These are phyloP conservation scores for Fusarium algeriense DNA, from an alignment of 2,329 filamentous ascomycete genomes.

Conservation along the genomic window DNA sequence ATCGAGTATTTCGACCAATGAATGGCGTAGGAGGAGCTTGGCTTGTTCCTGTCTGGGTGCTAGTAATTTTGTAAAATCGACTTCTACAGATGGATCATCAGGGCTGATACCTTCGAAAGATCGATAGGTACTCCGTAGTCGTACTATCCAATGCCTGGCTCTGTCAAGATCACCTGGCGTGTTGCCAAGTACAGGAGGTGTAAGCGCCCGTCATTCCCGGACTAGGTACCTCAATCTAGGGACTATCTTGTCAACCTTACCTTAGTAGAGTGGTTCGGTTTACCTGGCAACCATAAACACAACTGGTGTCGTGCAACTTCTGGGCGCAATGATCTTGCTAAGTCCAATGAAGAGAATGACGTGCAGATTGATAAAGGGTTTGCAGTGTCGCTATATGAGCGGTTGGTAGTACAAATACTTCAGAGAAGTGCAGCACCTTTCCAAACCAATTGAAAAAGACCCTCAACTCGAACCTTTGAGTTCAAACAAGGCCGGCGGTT, in stretches of 20 bases:
- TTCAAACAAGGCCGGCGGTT: background rate
- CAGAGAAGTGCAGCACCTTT: slow-evolving; percentile 9
- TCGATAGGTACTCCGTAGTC: background rate
- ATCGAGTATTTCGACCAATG: slow-evolving; percentile 6
- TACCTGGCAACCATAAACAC: slow-evolving; percentile 40
- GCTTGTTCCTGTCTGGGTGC: slow-evolving; percentile 4
- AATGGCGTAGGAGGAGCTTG: background rate
- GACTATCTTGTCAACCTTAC: background rate
- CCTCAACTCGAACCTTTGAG: background rate
- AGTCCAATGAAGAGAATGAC: background rate
- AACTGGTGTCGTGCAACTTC: background rate
- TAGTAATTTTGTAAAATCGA: background rate
- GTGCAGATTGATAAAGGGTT: background rate
- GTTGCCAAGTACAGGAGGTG: background rate
- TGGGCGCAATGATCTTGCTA: slow-evolving; percentile 20
- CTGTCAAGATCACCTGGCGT: background rate
- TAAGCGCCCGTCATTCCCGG: background rate
- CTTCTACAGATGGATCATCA: background rate
- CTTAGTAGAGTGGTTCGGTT: slow-evolving; percentile 6
- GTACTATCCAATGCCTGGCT: background rate
- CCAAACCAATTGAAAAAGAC: background rate
- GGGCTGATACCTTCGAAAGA: background rate
- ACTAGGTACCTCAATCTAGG: background rate
- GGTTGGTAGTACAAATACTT: background rate
- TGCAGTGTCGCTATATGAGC: background rate